Percentiles rank a stretch among this genome's conserved stretches.
Conservation (phyloP, 306 rosid species). For the Malus fusca region DNA sequence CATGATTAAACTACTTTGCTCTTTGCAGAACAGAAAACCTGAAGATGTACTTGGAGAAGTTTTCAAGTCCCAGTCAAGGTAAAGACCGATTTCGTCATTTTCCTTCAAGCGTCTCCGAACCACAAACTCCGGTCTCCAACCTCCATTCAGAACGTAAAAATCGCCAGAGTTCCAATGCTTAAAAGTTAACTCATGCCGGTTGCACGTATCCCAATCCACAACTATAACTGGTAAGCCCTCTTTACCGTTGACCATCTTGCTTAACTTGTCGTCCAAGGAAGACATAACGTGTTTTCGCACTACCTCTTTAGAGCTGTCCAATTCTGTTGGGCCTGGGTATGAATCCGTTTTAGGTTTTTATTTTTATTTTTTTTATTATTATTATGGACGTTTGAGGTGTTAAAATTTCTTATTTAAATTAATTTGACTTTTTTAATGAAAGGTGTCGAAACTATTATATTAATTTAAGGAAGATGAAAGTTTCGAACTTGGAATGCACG, state of each 20-base stretch:
- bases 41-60: slow-evolving; percentile 9
- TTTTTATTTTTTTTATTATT: too few relatives aligned
- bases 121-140: slow-evolving; percentile 33
- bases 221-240: slow-evolving; percentile 10
- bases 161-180: slow-evolving; percentile 26
- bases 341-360: too few relatives aligned
- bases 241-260: background rate
- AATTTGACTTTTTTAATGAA: too few relatives aligned
- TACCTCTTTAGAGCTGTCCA: background rate
- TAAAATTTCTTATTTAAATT: too few relatives aligned
- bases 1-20: background rate
- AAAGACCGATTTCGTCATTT: slow-evolving; percentile 28
- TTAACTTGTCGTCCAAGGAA: background rate
- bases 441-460: too few relatives aligned
- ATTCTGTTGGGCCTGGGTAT: too few relatives aligned
- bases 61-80: slow-evolving; percentile 9
- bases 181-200: slow-evolving; percentile 19
- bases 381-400: too few relatives aligned
- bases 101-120: slow-evolving; percentile 18
- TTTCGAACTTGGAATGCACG: too few relatives aligned
- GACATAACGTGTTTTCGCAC: background rate
- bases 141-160: slow-evolving; percentile 29
- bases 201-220: slow-evolving; percentile 25
- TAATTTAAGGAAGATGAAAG: too few relatives aligned
- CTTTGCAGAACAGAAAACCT: slow-evolving; percentile 12